A percentile compares a stretch with the other conserved stretches of the same genome.
Conservation (phyloP, 257 asterid species). For the Solanum ossicruentum region DNA sequence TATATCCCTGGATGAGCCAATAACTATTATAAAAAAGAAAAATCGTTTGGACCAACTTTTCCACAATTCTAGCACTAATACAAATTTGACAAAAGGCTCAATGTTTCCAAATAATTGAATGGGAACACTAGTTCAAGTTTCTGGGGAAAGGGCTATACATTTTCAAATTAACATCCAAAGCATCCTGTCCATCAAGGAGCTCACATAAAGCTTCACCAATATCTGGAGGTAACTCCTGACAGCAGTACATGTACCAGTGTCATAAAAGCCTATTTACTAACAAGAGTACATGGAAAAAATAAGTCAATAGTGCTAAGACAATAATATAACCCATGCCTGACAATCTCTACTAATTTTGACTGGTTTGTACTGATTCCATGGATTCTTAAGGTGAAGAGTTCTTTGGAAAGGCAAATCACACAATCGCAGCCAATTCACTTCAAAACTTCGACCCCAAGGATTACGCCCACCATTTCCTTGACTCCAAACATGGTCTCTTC, state of each 20-base stretch:
- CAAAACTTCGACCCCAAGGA: conserved; percentile 89
- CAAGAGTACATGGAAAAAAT: not conserved
- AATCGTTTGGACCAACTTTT: not conserved
- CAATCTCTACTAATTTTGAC: conserved; percentile 96
- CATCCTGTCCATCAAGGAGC: conserved; percentile 67
- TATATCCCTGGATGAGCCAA: conserved; percentile 45
- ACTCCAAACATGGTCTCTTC: conserved; percentile 76
- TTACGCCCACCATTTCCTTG: conserved; percentile 61
- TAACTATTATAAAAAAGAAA: not conserved
- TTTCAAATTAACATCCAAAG: conserved; percentile 25
- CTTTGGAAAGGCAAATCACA: conserved; percentile 71
- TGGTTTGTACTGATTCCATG: conserved; percentile 83
- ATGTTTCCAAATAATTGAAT: not conserved
- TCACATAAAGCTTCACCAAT: conserved; percentile 91
- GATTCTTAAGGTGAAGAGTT: conserved; percentile 91
- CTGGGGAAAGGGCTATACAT: conserved; percentile 10
- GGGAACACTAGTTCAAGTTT: not conserved
- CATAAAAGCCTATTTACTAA: conserved; percentile 4
- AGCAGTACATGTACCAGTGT: conserved; percentile 15
- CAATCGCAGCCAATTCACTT: conserved; percentile 76
- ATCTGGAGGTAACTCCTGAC: conserved; percentile 82
- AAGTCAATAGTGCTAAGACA: not conserved
- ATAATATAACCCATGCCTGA: conserved; percentile 38
- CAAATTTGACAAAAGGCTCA: not conserved
- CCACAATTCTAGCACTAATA: not conserved